A percentile compares a stretch with the other conserved stretches of the same genome.
These are phyloP conservation scores for Euclidium syriacum DNA, from an alignment of 345 rosid genomes.

Conservation along the genomic window DNA sequence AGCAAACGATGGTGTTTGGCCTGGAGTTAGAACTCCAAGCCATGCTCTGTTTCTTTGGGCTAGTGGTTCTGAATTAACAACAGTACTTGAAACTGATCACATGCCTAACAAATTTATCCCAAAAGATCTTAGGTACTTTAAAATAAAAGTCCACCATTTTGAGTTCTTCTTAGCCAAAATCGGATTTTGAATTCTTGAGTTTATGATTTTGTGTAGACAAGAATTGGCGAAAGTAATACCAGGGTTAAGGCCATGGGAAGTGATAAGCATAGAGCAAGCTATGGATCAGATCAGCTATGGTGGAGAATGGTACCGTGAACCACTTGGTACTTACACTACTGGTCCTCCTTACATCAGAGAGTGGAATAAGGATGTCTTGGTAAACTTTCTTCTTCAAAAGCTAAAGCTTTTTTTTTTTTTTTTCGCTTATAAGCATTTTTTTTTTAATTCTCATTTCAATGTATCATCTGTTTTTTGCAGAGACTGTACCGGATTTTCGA, in stretches of 20 bases:
- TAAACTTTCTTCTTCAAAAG: slow-evolving; percentile 19
- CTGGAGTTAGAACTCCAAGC: slow-evolving; percentile 79
- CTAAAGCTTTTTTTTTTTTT: no score
- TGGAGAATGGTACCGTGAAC: slow-evolving; percentile 86
- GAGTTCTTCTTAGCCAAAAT: background rate
- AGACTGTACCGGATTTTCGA: slow-evolving; percentile 36
- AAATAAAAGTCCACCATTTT: background rate
- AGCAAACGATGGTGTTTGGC: slow-evolving; percentile 92
- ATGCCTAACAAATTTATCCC: slow-evolving; percentile 96
- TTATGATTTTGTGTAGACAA: slow-evolving; percentile 36
- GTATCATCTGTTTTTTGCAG: slow-evolving; percentile 41
- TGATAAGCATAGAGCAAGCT: slow-evolving; percentile 86
- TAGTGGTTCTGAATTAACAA: slow-evolving; percentile 77
- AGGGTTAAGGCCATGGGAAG: slow-evolving; percentile 97
- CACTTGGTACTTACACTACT: slow-evolving; percentile 66
- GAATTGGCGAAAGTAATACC: slow-evolving; percentile 66
- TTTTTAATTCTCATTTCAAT: no score
- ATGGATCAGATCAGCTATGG: slow-evolving; percentile 83
- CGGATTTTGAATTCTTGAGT: background rate
- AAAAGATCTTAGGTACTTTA: slow-evolving; percentile 64
- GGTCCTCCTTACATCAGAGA: slow-evolving; percentile 79
- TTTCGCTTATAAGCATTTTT: no score
- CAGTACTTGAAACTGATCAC: slow-evolving; percentile 68
- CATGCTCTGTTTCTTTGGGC: slow-evolving; percentile 96
- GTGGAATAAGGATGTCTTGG: slow-evolving; percentile 64